phyloP scores from a whole-genome alignment of 495 filamentous ascomycete species.

The Tuber borchii region DNA sequence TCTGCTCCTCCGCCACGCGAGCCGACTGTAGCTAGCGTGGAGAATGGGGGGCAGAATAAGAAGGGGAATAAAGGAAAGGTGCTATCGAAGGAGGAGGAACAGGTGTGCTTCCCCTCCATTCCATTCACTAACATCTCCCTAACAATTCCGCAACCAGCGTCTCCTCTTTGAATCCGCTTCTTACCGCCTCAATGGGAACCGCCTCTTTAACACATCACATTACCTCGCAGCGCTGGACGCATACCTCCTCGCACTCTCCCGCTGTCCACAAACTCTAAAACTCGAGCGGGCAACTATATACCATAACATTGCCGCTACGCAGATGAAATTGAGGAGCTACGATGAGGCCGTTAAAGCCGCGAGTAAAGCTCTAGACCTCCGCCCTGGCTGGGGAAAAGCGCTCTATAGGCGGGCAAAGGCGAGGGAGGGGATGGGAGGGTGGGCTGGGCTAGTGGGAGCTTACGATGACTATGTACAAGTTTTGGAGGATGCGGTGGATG shows the following conservation, averaged over 20 bases:
- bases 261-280: constrained; percentile 78
- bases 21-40: not conserved
- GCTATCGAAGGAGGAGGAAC: constrained; percentile 72
- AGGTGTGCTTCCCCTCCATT: constrained; percentile 47
- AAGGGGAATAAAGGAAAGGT: not conserved
- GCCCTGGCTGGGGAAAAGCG: constrained; percentile 70
- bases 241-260: constrained; percentile 74
- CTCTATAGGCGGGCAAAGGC: constrained; percentile 76
- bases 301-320: constrained; percentile 79
- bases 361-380: constrained; percentile 59
- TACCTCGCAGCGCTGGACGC: constrained; percentile 76
- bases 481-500: not conserved
- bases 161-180: constrained; percentile 64
- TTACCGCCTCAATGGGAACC: constrained; percentile 70
- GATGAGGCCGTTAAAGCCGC: constrained; percentile 71
- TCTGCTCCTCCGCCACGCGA: not conserved
- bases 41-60: not conserved
- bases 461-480: constrained; percentile 50
- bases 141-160: constrained; percentile 44
- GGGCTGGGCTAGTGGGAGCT: constrained; percentile 70
- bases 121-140: constrained; percentile 6
- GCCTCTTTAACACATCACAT: constrained; percentile 60
- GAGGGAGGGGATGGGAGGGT: constrained; percentile 60
- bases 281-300: constrained; percentile 81
- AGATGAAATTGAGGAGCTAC: constrained; percentile 78